Percentiles rank a stretch among this genome's conserved stretches.
phyloP scores from a whole-genome alignment of 345 rosid genomes.

The Eucalyptus regnans region DNA sequence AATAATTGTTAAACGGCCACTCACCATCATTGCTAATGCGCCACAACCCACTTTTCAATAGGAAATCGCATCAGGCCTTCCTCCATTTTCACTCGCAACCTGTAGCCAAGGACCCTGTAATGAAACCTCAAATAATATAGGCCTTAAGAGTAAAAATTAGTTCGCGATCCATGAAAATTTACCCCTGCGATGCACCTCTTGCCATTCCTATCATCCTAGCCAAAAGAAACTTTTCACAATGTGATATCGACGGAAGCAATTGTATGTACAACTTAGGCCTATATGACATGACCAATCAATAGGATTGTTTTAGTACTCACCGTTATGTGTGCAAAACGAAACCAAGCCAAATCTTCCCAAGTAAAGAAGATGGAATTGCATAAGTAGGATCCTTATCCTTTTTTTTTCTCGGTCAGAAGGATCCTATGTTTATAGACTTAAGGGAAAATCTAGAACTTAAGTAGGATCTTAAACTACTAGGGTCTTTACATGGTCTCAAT shows the following conservation, averaged over 20 bases:
- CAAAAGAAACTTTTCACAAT: too few species aligned
- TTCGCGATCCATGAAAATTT: background rate
- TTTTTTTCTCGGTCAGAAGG: too few species aligned
- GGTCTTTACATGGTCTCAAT: background rate
- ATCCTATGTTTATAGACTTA: background rate
- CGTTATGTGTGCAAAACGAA: too few species aligned
- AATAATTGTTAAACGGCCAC: fast-evolving
- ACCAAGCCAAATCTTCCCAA: too few species aligned
- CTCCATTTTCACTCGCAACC: background rate
- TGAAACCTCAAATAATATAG: background rate
- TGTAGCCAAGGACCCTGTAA: background rate
- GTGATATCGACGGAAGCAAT: fast-evolving
- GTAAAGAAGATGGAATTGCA: background rate
- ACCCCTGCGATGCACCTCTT: too few species aligned
- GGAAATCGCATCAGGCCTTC: background rate
- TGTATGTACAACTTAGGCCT: too few species aligned
- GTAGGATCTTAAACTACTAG: too few species aligned
- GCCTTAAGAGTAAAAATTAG: background rate
- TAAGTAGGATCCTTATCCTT: too few species aligned
- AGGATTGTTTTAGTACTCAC: too few species aligned
- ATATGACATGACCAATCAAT: too few species aligned
- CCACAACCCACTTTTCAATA: background rate
- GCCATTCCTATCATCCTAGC: background rate
- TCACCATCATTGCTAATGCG: fast-evolving
- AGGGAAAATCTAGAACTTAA: background rate